Percentiles rank a stretch among this genome's conserved stretches.
Evolutionary conservation across 805 yeast genomes (phyloP).

Genomic region (Zygotorulaspora danielsina): DNA sequence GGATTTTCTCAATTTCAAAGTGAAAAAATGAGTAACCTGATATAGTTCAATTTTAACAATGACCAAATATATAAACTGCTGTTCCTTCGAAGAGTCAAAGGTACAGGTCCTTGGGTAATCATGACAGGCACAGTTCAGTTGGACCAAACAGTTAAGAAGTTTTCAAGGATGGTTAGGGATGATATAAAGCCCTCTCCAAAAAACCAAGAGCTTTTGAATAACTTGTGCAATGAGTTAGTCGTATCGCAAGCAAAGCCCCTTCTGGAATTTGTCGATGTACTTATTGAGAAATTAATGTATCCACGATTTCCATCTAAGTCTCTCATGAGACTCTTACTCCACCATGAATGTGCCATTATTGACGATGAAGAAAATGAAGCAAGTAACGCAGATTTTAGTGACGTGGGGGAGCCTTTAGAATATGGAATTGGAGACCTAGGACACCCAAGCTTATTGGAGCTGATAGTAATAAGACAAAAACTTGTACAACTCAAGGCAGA

Average conservation of each 20-base stretch:
- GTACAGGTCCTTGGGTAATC: too few species aligned
- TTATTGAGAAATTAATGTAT: slow-evolving; percentile 30
- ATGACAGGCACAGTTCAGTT: slow-evolving; percentile 13
- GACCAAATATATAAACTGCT: too few species aligned
- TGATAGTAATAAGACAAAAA: slow-evolving; percentile 21
- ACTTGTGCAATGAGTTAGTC: slow-evolving; percentile 16
- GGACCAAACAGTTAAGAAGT: slow-evolving; percentile 3
- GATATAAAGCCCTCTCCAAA: slow-evolving; percentile 10
- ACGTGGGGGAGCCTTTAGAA: background rate
- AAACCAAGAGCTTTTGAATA: slow-evolving; percentile 10
- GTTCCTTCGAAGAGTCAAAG: too few species aligned
- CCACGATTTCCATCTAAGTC: slow-evolving; percentile 16
- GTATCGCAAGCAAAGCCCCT: slow-evolving; percentile 23
- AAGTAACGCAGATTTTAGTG: background rate
- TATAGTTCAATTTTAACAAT: too few species aligned
- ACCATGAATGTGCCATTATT: background rate
- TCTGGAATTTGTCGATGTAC: slow-evolving; percentile 26
- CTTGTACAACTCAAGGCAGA: slow-evolving; percentile 11
- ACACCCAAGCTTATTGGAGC: slow-evolving; percentile 25
- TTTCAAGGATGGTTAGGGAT: slow-evolving; percentile 12
- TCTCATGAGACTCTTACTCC: slow-evolving; percentile 1
- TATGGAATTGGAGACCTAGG: slow-evolving; percentile 20
- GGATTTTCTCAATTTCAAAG: too few species aligned
- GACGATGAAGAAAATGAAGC: slow-evolving; percentile 1
- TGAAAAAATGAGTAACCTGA: too few species aligned